phyloP scores from a whole-genome alignment of 192 early-diverging fungal species.

The Coemansia sp. region DNA sequence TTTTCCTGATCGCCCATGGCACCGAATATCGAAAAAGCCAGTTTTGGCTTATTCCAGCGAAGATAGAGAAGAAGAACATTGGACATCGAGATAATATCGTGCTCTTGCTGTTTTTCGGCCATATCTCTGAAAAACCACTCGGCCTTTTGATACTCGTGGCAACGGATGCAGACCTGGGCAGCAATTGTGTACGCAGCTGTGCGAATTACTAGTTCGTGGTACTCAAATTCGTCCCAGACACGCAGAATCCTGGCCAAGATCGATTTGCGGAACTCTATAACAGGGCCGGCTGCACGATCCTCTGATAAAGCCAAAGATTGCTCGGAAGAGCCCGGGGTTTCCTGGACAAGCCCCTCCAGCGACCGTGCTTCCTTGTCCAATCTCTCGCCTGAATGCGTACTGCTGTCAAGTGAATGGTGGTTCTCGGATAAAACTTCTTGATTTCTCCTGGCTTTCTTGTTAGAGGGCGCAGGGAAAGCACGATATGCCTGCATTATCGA shows the following conservation, averaged over 20 bases:
- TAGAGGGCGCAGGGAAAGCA: not conserved
- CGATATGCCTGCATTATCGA: not conserved
- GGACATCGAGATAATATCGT: slow-evolving; percentile 15
- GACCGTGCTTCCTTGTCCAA: not conserved
- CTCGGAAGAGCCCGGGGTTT: too few species aligned
- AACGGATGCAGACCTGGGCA: slow-evolving; percentile 17
- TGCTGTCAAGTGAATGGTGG: not conserved
- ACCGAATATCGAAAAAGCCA: not conserved
- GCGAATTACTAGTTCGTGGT: slow-evolving; percentile 9
- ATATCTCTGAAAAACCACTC: slow-evolving; percentile 25
- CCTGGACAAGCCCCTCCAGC: not conserved
- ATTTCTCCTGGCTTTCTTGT: too few species aligned
- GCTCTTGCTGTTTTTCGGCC: slow-evolving; percentile 5
- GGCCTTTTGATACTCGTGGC: slow-evolving; percentile 10
- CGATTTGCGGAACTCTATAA: slow-evolving; percentile 4
- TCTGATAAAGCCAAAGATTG: too few species aligned
- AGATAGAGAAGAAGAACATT: slow-evolving; percentile 1
- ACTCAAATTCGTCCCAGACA: slow-evolving; percentile 27
- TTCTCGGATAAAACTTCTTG: too few species aligned
- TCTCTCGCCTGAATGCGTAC: not conserved
- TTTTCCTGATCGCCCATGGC: not conserved
- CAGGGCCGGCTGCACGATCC: not conserved
- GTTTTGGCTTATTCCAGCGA: not conserved
- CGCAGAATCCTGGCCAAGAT: slow-evolving; percentile 17
- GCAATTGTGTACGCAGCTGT: slow-evolving; percentile 16